These are phyloP conservation scores for Cercis canadensis DNA, from an alignment of 306 rosid species.

Conservation along the genomic window DNA sequence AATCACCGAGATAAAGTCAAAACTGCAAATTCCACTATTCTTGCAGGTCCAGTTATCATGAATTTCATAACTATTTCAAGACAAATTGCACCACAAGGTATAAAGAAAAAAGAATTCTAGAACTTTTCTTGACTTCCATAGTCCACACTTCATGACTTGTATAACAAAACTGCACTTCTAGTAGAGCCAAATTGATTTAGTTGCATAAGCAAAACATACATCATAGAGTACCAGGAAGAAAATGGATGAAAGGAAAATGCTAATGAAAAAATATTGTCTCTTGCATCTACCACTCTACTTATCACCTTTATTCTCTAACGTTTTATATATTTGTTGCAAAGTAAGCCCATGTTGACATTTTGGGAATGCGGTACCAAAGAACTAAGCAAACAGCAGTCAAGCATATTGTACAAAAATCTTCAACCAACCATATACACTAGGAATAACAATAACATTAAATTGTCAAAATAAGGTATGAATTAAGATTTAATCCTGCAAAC, in stretches of 20 bases:
- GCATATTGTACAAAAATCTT: background rate
- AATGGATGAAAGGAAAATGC: no score
- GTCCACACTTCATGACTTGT: background rate
- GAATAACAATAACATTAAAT: slow-evolving; percentile 15
- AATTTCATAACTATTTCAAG: no score
- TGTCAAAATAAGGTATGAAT: background rate
- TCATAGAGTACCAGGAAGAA: no score
- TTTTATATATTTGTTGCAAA: background rate
- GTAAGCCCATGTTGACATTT: background rate
- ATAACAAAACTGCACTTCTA: no score
- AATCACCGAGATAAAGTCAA: background rate
- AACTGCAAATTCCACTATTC: no score
- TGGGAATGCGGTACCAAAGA: background rate
- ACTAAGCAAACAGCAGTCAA: background rate
- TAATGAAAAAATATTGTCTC: no score
- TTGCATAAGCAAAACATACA: no score
- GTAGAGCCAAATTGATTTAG: no score
- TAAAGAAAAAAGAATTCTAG: no score
- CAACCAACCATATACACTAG: slow-evolving; percentile 1
- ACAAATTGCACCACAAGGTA: no score
- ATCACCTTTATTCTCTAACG: background rate
- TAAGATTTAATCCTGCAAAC: background rate
- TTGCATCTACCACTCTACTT: background rate
- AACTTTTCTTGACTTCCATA: background rate
- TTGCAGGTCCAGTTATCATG: no score